phyloP scores from a whole-genome alignment of 73 alveolate genomes.

The Tetrahymena thermophila region DNA sequence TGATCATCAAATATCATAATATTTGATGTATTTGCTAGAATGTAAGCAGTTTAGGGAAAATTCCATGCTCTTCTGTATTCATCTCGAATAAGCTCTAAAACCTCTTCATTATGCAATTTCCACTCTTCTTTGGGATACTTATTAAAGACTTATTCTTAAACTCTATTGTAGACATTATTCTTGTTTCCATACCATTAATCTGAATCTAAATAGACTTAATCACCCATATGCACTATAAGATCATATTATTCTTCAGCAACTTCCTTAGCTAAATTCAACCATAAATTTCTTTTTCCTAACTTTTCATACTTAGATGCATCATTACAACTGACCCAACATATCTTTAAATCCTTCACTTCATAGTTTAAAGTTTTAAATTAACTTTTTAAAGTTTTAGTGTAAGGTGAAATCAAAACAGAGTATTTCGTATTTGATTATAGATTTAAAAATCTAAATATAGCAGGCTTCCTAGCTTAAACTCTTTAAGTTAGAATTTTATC shows the following conservation, averaged over 20 bases:
- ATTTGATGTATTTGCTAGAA: background rate
- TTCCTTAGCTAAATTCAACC: background rate
- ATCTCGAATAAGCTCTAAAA: background rate
- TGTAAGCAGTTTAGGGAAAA: background rate
- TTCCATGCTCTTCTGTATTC: slow-evolving; percentile 8
- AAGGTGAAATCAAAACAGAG: background rate
- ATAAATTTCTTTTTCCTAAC: background rate
- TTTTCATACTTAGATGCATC: background rate
- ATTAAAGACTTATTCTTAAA: background rate
- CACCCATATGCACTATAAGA: background rate
- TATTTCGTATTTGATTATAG: background rate
- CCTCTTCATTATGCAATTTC: background rate
- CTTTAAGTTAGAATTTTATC: background rate
- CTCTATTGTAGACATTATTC: background rate
- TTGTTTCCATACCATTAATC: background rate
- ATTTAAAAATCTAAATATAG: background rate
- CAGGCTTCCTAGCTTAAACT: background rate
- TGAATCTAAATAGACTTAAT: background rate
- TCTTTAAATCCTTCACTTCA: background rate
- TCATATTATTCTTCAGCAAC: background rate
- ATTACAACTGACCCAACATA: background rate
- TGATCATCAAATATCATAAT: slow-evolving; percentile 8
- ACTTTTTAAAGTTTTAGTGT: background rate
- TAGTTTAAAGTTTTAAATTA: background rate
- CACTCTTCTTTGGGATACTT: background rate